Evolutionary conservation across 177 flowering plant species (phyloP).

Genomic region (Vitis hybrid): DNA sequence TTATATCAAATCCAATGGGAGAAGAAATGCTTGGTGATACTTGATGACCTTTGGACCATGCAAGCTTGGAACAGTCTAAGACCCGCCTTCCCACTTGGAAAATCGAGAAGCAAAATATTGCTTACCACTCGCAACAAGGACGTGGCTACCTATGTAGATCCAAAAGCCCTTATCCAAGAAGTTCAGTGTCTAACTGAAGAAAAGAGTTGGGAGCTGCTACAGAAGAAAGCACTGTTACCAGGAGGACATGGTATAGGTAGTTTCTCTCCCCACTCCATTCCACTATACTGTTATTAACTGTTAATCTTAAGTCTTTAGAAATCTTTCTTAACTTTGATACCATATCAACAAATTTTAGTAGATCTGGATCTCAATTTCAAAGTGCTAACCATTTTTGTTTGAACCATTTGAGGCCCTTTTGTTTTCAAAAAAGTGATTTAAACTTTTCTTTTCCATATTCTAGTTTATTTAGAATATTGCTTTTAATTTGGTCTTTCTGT

Average conservation of each 20-base stretch:
- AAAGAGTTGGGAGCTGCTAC: not conserved
- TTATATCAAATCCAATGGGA: not conserved
- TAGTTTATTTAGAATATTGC: too few relatives aligned
- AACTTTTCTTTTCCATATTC: too few relatives aligned
- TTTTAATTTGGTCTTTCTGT: too few relatives aligned
- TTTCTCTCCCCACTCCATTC: not conserved
- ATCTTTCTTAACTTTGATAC: too few relatives aligned
- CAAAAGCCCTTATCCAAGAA: not conserved
- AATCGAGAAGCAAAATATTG: not conserved
- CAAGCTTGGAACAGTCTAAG: not conserved
- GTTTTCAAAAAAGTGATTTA: too few relatives aligned
- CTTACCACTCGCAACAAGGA: not conserved
- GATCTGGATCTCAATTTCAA: too few relatives aligned
- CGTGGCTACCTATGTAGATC: not conserved
- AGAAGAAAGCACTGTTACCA: not conserved
- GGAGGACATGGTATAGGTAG: not conserved
- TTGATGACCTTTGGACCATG: not conserved
- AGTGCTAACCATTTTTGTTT: too few relatives aligned
- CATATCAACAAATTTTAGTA: too few relatives aligned
- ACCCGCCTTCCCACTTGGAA: not conserved
- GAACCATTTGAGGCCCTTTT: too few relatives aligned
- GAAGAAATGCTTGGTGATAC: conserved; percentile 1
- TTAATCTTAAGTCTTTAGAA: too few relatives aligned
- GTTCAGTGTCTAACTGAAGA: not conserved
- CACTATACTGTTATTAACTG: too few relatives aligned